A percentile compares a stretch with the other conserved stretches of the same genome.
Evolutionary conservation across 805 yeast species (phyloP).

Genomic region (Nakazawaea ambrosiae): DNA sequence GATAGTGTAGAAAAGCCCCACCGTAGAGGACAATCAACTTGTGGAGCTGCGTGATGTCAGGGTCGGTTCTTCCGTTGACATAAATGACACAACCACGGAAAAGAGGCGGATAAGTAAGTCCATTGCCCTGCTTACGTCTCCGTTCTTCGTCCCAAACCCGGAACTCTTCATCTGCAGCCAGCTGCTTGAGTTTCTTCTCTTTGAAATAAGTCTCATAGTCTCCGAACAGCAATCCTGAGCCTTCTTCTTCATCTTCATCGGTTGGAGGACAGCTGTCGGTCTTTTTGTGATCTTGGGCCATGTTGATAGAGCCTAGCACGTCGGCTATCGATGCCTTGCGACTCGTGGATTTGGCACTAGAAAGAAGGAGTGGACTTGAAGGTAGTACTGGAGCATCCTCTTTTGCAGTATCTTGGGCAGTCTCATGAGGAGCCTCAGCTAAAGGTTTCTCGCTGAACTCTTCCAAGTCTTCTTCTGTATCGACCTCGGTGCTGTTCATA

Average conservation of each 20-base stretch:
- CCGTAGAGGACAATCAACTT: slow-evolving; percentile 70
- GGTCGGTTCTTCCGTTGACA: slow-evolving; percentile 86
- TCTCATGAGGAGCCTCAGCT: no score
- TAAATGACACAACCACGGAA: slow-evolving; percentile 61
- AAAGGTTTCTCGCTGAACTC: no score
- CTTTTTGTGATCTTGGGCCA: slow-evolving; percentile 1
- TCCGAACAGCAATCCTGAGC: slow-evolving; percentile 48
- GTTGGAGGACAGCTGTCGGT: background rate
- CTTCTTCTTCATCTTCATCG: slow-evolving; percentile 17
- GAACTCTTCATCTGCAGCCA: slow-evolving; percentile 43
- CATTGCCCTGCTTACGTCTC: slow-evolving; percentile 13
- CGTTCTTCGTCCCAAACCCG: slow-evolving; percentile 41
- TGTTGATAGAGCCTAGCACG: slow-evolving; percentile 5
- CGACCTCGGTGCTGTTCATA: no score
- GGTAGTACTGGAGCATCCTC: no score
- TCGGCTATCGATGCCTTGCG: no score
- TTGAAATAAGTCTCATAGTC: slow-evolving; percentile 61
- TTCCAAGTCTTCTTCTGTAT: slow-evolving; percentile 2
- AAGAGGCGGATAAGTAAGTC: slow-evolving; percentile 27
- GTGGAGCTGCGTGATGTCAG: slow-evolving; percentile 69
- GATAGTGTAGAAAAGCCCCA: slow-evolving; percentile 64
- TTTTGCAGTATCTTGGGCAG: no score
- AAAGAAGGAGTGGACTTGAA: no score
- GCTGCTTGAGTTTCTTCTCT: slow-evolving; percentile 58
- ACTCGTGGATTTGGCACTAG: no score